A percentile compares a stretch with the other conserved stretches of the same genome.
These are phyloP conservation scores for Phytopythium ostracodes DNA, from an alignment of 352 stramenopile genomes.

Conservation along the genomic window DNA sequence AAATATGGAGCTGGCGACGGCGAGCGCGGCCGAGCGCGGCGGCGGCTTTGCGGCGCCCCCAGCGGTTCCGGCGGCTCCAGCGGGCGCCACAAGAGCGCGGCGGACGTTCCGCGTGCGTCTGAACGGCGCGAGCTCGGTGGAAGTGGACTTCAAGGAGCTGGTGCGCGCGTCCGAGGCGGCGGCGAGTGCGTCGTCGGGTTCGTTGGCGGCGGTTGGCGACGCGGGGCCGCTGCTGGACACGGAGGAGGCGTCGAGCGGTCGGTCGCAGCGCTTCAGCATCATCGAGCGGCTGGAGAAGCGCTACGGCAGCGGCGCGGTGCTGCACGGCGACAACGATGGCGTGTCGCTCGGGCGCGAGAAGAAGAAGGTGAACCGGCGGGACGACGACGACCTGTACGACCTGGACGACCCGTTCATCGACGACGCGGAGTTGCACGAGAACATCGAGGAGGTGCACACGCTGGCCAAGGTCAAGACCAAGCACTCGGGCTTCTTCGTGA, in stretches of 20 bases:
- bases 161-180: constrained; percentile 14
- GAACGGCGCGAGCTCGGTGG: constrained; percentile 30
- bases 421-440: constrained; percentile 74
- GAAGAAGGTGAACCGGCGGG: constrained; percentile 32
- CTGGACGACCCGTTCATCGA: constrained; percentile 89
- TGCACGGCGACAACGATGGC: constrained; percentile 25
- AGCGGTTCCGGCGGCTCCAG: background rate
- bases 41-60: no score
- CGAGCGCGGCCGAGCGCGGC: background rate
- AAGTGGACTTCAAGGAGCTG: constrained; percentile 78
- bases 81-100: background rate
- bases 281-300: constrained; percentile 85
- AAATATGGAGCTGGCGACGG: background rate
- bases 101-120: constrained; percentile 55
- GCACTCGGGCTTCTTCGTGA: constrained; percentile 87
- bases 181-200: background rate
- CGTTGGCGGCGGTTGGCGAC: background rate
- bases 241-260: constrained; percentile 11
- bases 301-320: constrained; percentile 64
- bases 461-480: constrained; percentile 78
- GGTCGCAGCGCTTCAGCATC: constrained; percentile 75
- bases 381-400: constrained; percentile 87
- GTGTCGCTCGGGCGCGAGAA: constrained; percentile 14
- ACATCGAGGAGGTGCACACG: constrained; percentile 78
- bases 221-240: constrained; percentile 7